A percentile compares a stretch with the other conserved stretches of the same genome.
Conservation (phyloP, 1,139 yeast species). For the Yamadazyma oceani region DNA sequence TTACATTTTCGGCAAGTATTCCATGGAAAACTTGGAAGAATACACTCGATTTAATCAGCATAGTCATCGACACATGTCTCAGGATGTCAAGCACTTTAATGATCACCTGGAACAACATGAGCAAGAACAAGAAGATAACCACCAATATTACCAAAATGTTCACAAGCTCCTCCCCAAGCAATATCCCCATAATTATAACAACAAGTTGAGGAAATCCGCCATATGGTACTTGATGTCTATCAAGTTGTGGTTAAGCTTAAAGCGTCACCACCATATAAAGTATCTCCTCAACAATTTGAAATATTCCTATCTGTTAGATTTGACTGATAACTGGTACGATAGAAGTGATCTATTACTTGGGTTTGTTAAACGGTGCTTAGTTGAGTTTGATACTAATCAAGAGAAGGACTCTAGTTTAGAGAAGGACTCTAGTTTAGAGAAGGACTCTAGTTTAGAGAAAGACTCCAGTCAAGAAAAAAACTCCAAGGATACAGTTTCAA, state of each 20-base stretch:
- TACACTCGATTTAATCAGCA: constrained; percentile 12
- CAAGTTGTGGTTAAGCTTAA: constrained; percentile 59
- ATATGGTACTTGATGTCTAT: constrained; percentile 80
- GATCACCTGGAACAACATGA: constrained; percentile 6
- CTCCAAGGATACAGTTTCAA: no score
- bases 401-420: not conserved
- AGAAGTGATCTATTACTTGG: constrained; percentile 34
- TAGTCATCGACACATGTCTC: not conserved
- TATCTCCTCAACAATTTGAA: constrained; percentile 26
- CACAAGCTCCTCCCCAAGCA: constrained; percentile 13
- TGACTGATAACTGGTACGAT: constrained; percentile 36
- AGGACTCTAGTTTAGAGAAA: not conserved
- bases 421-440: not conserved
- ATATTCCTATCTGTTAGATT: constrained; percentile 21
- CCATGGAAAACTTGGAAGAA: constrained; percentile 6
- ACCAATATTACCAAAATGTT: constrained; percentile 8
- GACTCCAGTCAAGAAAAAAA: not conserved
- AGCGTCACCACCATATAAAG: constrained; percentile 26
- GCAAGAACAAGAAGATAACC: constrained; percentile 10
- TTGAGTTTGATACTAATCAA: constrained; percentile 5
- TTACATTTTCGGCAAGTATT: constrained; percentile 34
- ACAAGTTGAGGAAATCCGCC: constrained; percentile 62
- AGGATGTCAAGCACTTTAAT: constrained; percentile 9
- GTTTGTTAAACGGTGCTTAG: constrained; percentile 23
- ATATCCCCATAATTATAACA: constrained; percentile 30